Base-by-base conservation (phyloP, 192 early-diverging fungal species). In the Backusella westeae region DNA sequence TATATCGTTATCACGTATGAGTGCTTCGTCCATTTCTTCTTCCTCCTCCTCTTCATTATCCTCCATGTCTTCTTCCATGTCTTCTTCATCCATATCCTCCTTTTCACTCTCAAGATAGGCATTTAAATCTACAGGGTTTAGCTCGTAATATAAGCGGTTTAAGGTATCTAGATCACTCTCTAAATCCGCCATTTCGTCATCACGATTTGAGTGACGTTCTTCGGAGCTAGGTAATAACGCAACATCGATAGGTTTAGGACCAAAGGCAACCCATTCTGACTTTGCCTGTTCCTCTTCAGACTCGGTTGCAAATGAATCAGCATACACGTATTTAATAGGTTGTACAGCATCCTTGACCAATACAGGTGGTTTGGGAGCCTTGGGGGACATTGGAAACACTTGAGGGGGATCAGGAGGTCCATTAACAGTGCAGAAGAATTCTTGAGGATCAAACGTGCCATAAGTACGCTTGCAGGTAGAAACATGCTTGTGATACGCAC, bases 401-500 rank as follows among this genome's bases (percentile, higher is more conserved):
- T 71, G 70, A 41, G 39, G 23, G n/a, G 70, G 70, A 34, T 71
- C 70, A 49, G 70, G 70, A 7, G 70, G 70, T n/a, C 70, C 70
- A 7, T 71, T 29, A 1, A 71, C 70, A 4, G 78, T 78, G 71
- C 84, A 85, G 26, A 85, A 49, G 4, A 85, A 69, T 56, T 85
- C 84, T 52, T 78, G 67, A 41, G 84, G 74, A 70, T 80, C 78
- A 76, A 72, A 82, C 2, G 21, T 59, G 36, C 71, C 78, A 52
- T 34, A 35, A 21, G 44, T 34, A 14, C 78, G 77, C n/a, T 76
- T 56, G 67, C 84, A 85, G 7, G 78, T 76, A 0, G 84, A 85
- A 23, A 85, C 79, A 17, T 83, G 65, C 17, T 74, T 71, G 71
- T 88, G 88, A 8, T 86, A 73, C 4, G 75, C 69, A 19, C 72